These are phyloP conservation scores for Epichloe sibirici DNA, from an alignment of 2,329 filamentous ascomycete species.

Conservation along the genomic window DNA sequence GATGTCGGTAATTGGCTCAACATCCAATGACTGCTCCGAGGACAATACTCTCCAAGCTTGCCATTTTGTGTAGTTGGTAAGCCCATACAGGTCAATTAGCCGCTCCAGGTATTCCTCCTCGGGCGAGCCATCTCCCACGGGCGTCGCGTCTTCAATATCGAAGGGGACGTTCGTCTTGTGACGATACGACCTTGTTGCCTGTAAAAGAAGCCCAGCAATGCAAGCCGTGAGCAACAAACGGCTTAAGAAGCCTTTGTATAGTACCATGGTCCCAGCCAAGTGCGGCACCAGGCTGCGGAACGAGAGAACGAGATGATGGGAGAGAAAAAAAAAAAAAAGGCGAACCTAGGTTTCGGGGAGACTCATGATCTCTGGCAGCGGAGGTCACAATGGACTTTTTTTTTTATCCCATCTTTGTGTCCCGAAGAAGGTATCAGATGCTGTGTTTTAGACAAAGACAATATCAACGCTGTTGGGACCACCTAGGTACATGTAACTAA, in stretches of 20 bases:
- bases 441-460: neutral
- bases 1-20: slow-evolving; percentile 18
- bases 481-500: neutral
- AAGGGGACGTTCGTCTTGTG: slow-evolving; percentile 3
- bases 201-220: slow-evolving; percentile 17
- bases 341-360: neutral
- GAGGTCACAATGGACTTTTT: neutral
- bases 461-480: neutral
- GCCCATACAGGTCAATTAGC: slow-evolving; percentile 14
- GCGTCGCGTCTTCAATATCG: slow-evolving; percentile 8
- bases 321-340: neutral
- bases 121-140: slow-evolving; percentile 10
- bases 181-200: slow-evolving; percentile 10
- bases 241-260: slow-evolving; percentile 13
- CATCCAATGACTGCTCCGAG: slow-evolving; percentile 15
- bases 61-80: slow-evolving; percentile 22
- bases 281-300: slow-evolving; percentile 6
- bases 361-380: neutral
- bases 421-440: slow-evolving; percentile 4
- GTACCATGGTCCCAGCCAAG: slow-evolving; percentile 13
- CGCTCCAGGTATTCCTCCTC: slow-evolving; percentile 22
- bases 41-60: slow-evolving; percentile 21
- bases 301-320: neutral
- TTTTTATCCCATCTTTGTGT: neutral
- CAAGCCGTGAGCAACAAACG: slow-evolving; percentile 12